phyloP scores from a whole-genome alignment of 306 rosid genomes.

The Cicer judaicum region DNA sequence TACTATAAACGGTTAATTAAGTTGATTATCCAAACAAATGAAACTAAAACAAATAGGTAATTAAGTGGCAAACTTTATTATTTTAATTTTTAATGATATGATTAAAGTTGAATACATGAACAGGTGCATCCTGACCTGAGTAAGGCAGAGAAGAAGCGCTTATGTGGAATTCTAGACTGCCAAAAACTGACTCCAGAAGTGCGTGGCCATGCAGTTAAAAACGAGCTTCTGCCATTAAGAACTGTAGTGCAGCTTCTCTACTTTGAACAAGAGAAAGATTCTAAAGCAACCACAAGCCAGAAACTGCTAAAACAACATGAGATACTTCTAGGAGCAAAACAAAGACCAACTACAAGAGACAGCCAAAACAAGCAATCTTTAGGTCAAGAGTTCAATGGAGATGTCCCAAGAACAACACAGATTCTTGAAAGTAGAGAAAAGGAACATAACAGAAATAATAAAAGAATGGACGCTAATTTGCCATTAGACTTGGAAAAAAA shows the following conservation, averaged over 20 bases:
- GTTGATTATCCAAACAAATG: not conserved
- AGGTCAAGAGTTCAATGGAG: slow-evolving; percentile 48
- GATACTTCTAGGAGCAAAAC: slow-evolving; percentile 58
- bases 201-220: slow-evolving; percentile 77
- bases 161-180: slow-evolving; percentile 82
- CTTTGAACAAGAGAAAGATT: slow-evolving; percentile 79
- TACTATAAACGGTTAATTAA: not conserved
- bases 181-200: slow-evolving; percentile 72
- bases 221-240: slow-evolving; percentile 87
- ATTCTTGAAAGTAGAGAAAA: slow-evolving; percentile 47
- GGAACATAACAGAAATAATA: slow-evolving; percentile 51
- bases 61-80: not conserved
- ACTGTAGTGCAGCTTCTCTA: slow-evolving; percentile 85
- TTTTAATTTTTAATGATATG: slow-evolving; percentile 20
- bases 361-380: slow-evolving; percentile 56
- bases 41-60: slow-evolving; percentile 6
- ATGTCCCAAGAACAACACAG: slow-evolving; percentile 40
- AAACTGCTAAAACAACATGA: slow-evolving; percentile 58
- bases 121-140: slow-evolving; percentile 75
- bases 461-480: slow-evolving; percentile 60
- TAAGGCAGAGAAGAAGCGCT: slow-evolving; percentile 76
- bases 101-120: slow-evolving; percentile 34
- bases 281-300: slow-evolving; percentile 43
- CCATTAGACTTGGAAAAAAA: slow-evolving; percentile 55
- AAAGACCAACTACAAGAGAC: slow-evolving; percentile 51